These are phyloP conservation scores for Hypholoma fasciculare DNA, from an alignment of 768 basidiomycete genomes.

Conservation along the genomic window DNA sequence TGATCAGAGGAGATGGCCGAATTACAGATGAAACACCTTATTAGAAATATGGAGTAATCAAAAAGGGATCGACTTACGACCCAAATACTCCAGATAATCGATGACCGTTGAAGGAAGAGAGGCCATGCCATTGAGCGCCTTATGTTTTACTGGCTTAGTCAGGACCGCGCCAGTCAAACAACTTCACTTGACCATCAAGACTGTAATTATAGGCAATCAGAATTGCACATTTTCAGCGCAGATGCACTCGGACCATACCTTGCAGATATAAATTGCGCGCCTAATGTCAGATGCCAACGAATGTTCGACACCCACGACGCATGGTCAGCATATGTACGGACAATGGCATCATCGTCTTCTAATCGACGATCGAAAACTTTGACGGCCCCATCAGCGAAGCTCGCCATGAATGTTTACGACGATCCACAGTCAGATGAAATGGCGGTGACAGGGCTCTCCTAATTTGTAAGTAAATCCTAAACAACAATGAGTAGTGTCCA, in stretches of 20 bases:
- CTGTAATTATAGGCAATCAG: conserved; percentile 47
- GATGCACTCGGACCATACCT: conserved; percentile 52
- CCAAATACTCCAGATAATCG: conserved; percentile 81
- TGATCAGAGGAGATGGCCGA: conserved; percentile 59
- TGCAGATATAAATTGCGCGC: conserved; percentile 78
- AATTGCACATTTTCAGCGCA: not conserved
- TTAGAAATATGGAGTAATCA: not conserved
- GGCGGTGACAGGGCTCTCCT: conserved; percentile 87
- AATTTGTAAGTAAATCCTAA: conserved; percentile 87
- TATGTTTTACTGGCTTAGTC: conserved; percentile 61
- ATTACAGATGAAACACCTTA: conserved; percentile 35
- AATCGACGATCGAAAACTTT: conserved; percentile 92
- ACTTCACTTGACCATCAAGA: conserved; percentile 83
- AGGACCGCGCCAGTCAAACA: conserved; percentile 84
- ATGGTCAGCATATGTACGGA: conserved; percentile 76
- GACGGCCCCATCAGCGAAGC: conserved; percentile 91
- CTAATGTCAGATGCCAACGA: conserved; percentile 72
- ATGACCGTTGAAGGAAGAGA: conserved; percentile 88
- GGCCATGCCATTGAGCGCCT: conserved; percentile 66
- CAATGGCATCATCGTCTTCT: conserved; percentile 79
- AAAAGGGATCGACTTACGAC: conserved; percentile 50
- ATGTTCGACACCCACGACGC: conserved; percentile 90
- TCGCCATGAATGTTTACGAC: conserved; percentile 80
- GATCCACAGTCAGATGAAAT: conserved; percentile 76
- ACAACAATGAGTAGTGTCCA: conserved; percentile 3